phyloP scores from a whole-genome alignment of 2,329 filamentous ascomycete genomes.

The Alternaria consortialis region DNA sequence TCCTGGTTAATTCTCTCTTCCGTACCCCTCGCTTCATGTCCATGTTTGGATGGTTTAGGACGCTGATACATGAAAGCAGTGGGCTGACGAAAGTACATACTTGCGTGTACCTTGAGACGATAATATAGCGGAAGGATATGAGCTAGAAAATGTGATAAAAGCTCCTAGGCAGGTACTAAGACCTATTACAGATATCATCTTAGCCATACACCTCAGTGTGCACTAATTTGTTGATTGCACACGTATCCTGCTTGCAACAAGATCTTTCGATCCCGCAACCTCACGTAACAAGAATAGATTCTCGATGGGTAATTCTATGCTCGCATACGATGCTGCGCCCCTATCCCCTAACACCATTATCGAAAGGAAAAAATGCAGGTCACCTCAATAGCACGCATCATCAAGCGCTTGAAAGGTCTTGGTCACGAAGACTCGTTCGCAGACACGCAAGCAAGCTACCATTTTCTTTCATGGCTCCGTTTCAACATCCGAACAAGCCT shows the following conservation, averaged over 20 bases:
- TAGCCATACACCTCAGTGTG: background rate
- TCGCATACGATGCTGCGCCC: background rate
- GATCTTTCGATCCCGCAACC: background rate
- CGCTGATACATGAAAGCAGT: background rate
- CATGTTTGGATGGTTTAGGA: background rate
- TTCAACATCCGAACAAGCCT: background rate
- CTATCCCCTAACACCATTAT: background rate
- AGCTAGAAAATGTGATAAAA: background rate
- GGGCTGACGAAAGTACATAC: background rate
- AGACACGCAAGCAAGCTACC: background rate
- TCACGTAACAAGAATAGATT: background rate
- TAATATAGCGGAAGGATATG: background rate
- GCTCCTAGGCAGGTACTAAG: background rate
- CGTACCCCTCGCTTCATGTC: fast-evolving
- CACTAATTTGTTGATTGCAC: too few relatives aligned
- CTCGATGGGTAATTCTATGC: background rate
- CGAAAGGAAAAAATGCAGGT: background rate
- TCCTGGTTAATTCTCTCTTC: background rate
- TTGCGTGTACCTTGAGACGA: background rate
- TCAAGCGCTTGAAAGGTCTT: background rate
- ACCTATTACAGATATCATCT: background rate
- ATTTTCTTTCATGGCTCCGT: background rate
- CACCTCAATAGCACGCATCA: background rate
- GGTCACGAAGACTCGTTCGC: background rate
- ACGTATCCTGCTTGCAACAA: too few relatives aligned